phyloP scores from a whole-genome alignment of 202 grass and related monocot genomes.

The Brachypodium distachyon region DNA sequence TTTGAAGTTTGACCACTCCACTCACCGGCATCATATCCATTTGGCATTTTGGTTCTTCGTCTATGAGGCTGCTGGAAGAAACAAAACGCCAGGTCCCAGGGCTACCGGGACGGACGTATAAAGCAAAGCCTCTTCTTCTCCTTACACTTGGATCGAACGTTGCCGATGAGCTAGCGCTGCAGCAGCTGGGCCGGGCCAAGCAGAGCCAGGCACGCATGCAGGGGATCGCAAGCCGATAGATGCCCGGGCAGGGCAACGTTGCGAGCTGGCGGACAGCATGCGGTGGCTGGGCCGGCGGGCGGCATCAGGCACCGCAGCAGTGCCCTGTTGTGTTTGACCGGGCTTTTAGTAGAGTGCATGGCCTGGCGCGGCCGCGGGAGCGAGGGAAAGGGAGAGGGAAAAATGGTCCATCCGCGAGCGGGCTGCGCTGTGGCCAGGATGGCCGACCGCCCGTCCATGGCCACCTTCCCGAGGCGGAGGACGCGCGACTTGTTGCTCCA shows the following conservation, averaged over 20 bases:
- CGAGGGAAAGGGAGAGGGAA: background rate
- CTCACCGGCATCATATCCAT: background rate
- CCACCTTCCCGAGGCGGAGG: slow-evolving; percentile 50
- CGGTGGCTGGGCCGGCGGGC: no score
- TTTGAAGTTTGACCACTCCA: slow-evolving; percentile 28
- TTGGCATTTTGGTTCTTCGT: background rate
- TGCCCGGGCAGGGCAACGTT: no score
- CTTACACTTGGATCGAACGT: background rate
- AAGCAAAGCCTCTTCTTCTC: background rate
- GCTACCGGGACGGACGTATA: no score
- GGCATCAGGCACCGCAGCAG: background rate
- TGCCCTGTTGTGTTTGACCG: slow-evolving; percentile 32
- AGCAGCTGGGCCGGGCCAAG: background rate
- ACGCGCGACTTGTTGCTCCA: no score
- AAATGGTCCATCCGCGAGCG: background rate
- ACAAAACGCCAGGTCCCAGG: no score
- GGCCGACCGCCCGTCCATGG: slow-evolving; percentile 42
- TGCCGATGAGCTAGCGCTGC: background rate
- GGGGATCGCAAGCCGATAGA: background rate
- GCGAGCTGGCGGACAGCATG: no score
- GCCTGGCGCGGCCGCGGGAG: no score
- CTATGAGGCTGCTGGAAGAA: background rate
- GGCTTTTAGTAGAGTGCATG: background rate
- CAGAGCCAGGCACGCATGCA: background rate
- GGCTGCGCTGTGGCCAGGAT: slow-evolving; percentile 20